Conservation (phyloP, 73 alveolate species). For the Effrenium voratum region DNA sequence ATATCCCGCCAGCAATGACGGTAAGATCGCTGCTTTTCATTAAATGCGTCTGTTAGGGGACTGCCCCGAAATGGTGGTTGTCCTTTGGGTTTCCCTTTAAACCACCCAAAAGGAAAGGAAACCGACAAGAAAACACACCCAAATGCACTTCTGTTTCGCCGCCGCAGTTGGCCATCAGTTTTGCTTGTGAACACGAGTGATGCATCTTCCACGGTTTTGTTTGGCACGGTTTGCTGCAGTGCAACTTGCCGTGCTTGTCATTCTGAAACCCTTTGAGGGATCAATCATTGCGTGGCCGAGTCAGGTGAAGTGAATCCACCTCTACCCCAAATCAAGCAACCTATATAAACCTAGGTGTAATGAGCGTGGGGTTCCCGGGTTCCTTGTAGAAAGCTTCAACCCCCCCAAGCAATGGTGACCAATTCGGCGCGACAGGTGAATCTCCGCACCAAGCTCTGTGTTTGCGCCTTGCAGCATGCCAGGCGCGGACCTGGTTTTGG, state of each 20-base stretch:
- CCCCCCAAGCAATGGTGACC: too few relatives aligned
- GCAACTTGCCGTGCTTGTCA: background rate
- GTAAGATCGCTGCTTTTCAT: background rate
- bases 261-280: background rate
- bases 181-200: too few relatives aligned
- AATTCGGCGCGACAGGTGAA: conserved; percentile 43
- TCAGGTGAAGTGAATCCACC: background rate
- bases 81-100: too few relatives aligned
- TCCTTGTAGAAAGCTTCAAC: too few relatives aligned
- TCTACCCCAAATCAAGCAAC: background rate
- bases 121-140: too few relatives aligned
- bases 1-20: background rate
- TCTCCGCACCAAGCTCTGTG: conserved; percentile 73
- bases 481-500: background rate
- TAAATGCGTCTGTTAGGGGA: background rate
- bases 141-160: too few relatives aligned
- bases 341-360: background rate
- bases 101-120: too few relatives aligned
- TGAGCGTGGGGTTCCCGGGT: too few relatives aligned
- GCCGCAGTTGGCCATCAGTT: too few relatives aligned
- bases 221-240: too few relatives aligned
- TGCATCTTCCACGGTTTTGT: too few relatives aligned
- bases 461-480: conserved; percentile 85
- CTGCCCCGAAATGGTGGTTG: too few relatives aligned
- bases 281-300: background rate